Conservation (phyloP, 768 basidiomycete genomes). For the Lenzites betulinus region DNA sequence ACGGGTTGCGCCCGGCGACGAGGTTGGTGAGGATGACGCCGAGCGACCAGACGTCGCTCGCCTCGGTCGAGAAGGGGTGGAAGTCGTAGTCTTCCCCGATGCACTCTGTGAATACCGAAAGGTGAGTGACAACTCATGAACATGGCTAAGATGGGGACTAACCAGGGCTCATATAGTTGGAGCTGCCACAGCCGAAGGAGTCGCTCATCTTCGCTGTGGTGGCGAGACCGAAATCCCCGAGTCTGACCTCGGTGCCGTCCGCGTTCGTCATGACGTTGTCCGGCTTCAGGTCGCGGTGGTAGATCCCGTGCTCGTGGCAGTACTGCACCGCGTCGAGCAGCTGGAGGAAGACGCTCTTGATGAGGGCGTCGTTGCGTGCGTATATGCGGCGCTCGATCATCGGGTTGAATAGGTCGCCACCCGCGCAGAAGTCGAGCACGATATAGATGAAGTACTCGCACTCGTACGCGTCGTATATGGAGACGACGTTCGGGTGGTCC, state of each 20-base stretch:
- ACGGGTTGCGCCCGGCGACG: slow-evolving; percentile 52
- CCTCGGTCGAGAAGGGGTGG: slow-evolving; percentile 37
- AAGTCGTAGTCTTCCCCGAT: slow-evolving; percentile 25
- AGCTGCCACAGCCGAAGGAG: slow-evolving; percentile 26
- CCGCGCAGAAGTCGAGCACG: slow-evolving; percentile 49
- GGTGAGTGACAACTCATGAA: neutral
- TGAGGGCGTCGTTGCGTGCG: slow-evolving; percentile 45
- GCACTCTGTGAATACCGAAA: slow-evolving; percentile 24
- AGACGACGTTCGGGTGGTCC: slow-evolving; percentile 65
- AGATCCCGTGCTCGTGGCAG: slow-evolving; percentile 52
- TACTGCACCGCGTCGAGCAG: slow-evolving; percentile 55
- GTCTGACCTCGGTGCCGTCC: slow-evolving; percentile 41
- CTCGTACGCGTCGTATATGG: slow-evolving; percentile 64
- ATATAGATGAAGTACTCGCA: slow-evolving; percentile 70
- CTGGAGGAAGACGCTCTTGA: slow-evolving; percentile 53
- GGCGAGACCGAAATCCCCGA: slow-evolving; percentile 47
- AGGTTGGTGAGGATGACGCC: slow-evolving; percentile 58
- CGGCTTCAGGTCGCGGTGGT: slow-evolving; percentile 62
- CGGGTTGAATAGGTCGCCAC: slow-evolving; percentile 50
- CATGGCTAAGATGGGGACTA: neutral
- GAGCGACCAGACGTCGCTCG: slow-evolving; percentile 41
- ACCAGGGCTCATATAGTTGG: slow-evolving; percentile 33
- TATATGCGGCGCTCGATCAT: slow-evolving; percentile 42
- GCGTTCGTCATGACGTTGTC: slow-evolving; percentile 49
- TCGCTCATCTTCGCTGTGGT: slow-evolving; percentile 23